These are phyloP conservation scores for Aspergillus ochraceus DNA, from an alignment of 2,329 filamentous ascomycete species.

Conservation along the genomic window DNA sequence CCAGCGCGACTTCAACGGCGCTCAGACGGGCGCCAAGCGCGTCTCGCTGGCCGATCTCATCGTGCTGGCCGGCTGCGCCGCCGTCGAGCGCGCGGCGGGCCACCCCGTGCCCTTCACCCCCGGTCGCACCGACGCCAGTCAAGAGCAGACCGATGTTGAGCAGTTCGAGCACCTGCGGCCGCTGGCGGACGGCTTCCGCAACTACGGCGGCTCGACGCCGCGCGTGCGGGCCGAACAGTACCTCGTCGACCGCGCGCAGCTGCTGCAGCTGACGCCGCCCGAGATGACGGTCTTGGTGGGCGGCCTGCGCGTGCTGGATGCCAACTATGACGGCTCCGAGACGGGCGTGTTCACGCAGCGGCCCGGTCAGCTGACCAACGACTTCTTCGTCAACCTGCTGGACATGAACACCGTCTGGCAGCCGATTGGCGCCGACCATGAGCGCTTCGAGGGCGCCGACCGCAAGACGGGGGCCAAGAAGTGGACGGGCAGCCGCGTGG, in stretches of 20 bases:
- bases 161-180: slow-evolving; percentile 69
- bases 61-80: slow-evolving; percentile 70
- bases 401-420: slow-evolving; percentile 68
- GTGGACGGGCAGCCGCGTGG: slow-evolving; percentile 68
- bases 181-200: slow-evolving; percentile 73
- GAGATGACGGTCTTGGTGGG: slow-evolving; percentile 71
- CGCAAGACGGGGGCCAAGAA: slow-evolving; percentile 65
- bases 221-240: slow-evolving; percentile 67
- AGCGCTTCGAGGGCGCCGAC: slow-evolving; percentile 64
- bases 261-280: slow-evolving; percentile 68
- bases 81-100: slow-evolving; percentile 54
- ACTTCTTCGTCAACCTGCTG: slow-evolving; percentile 80
- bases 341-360: slow-evolving; percentile 68
- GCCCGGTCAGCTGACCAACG: slow-evolving; percentile 70
- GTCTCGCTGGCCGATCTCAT: slow-evolving; percentile 78
- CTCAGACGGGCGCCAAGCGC: slow-evolving; percentile 58
- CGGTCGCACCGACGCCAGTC: slow-evolving; percentile 69
- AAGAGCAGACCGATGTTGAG: slow-evolving; percentile 69
- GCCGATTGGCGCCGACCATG: slow-evolving; percentile 42
- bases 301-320: slow-evolving; percentile 67
- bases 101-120: slow-evolving; percentile 68
- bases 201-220: slow-evolving; percentile 65
- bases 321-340: slow-evolving; percentile 69
- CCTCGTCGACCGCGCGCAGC: slow-evolving; percentile 70
- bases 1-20: slow-evolving; percentile 65